Conservation (phyloP, 2,329 filamentous ascomycete species). For the Elsinoe perseae region DNA sequence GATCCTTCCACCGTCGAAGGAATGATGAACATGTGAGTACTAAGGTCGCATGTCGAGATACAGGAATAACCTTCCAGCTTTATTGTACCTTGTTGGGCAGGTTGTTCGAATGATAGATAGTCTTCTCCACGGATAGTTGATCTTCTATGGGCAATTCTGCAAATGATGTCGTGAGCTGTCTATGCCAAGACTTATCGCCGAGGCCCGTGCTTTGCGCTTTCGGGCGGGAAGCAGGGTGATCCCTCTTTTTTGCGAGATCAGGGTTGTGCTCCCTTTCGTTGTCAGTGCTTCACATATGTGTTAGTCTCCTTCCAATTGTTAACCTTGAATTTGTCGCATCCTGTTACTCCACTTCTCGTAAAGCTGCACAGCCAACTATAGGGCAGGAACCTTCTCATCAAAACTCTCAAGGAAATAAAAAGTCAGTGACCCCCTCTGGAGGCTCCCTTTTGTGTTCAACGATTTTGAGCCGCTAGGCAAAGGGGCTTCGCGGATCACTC, state of each 20-base stretch:
- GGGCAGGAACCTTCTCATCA: not conserved
- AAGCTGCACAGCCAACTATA: not conserved
- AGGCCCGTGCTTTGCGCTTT: not conserved
- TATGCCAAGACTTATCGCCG: not conserved
- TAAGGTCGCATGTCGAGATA: not conserved
- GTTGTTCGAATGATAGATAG: not conserved
- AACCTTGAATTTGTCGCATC: not conserved
- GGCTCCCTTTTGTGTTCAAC: not conserved
- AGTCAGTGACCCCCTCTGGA: not conserved
- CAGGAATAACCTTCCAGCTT: not conserved
- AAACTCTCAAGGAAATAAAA: not conserved
- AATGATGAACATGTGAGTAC: not conserved
- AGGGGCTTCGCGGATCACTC: conserved; percentile 8
- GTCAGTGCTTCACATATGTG: conserved; percentile 2
- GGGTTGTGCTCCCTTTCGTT: not conserved
- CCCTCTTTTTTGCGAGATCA: not conserved
- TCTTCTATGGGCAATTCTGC: not conserved
- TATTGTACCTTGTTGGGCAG: not conserved
- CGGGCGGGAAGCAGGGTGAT: not conserved
- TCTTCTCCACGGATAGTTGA: not conserved
- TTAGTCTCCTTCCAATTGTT: conserved; percentile 5
- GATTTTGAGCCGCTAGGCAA: conserved; percentile 9
- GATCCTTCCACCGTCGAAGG: not conserved
- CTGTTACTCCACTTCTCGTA: conserved; percentile 2
- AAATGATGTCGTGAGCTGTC: conserved; percentile 15